Conservation (phyloP, 805 yeast species). For the Kazachstania africana region DNA sequence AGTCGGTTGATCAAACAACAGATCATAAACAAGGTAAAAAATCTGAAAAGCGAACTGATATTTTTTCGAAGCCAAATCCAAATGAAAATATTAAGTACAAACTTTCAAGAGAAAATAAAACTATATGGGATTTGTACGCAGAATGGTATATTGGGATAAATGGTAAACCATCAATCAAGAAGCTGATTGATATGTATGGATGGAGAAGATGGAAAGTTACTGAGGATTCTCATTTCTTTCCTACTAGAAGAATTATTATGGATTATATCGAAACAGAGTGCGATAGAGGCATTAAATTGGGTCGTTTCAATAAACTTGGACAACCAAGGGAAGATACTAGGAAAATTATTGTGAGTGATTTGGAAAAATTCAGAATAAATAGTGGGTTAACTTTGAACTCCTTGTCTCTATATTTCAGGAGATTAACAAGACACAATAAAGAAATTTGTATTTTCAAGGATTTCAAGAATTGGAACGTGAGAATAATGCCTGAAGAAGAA, state of each 20-base stretch:
- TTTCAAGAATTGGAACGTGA: slow-evolving; percentile 22
- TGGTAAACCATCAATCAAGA: slow-evolving; percentile 22
- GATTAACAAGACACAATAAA: slow-evolving; percentile 18
- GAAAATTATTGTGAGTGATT: slow-evolving; percentile 24
- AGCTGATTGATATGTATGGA: slow-evolving; percentile 25
- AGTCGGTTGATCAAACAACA: too few species aligned
- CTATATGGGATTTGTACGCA: slow-evolving; percentile 27
- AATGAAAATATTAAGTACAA: slow-evolving; percentile 25
- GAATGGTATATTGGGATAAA: slow-evolving; percentile 30
- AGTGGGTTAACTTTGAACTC: slow-evolving; percentile 26
- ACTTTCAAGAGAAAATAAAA: slow-evolving; percentile 27
- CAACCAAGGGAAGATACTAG: slow-evolving; percentile 24
- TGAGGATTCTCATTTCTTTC: slow-evolving; percentile 29
- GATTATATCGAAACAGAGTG: slow-evolving; percentile 28
- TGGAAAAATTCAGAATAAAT: slow-evolving; percentile 26
- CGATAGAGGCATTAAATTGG: slow-evolving; percentile 23
- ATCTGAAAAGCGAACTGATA: too few species aligned
- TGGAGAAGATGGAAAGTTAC: slow-evolving; percentile 29
- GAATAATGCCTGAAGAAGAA: slow-evolving; percentile 22
- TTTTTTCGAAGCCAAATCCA: too few species aligned
- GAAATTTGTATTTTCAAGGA: slow-evolving; percentile 25
- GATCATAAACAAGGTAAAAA: too few species aligned
- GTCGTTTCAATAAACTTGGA: slow-evolving; percentile 19
- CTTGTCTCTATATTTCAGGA: slow-evolving; percentile 23
- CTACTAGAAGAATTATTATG: slow-evolving; percentile 28